These are phyloP conservation scores for Coemansia linderi DNA, from an alignment of 371 early-diverging fungal genomes.

Conservation along the genomic window DNA sequence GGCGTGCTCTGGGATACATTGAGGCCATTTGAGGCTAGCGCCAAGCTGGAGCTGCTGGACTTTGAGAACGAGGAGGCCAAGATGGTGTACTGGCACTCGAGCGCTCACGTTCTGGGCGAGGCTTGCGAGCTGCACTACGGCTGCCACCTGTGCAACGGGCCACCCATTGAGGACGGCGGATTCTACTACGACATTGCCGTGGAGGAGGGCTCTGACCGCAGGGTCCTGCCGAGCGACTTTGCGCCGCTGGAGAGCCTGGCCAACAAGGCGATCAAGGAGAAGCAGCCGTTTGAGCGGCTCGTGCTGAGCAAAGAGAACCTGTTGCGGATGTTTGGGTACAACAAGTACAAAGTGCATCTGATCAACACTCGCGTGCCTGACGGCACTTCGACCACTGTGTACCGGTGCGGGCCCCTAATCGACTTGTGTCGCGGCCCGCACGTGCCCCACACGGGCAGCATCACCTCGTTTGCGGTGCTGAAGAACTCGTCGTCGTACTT, in stretches of 20 bases:
- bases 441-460: constrained; percentile 90
- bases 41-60: constrained; percentile 88
- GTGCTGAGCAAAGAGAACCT: constrained; percentile 88
- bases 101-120: constrained; percentile 99
- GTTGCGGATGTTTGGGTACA: constrained; percentile 97
- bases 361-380: constrained; percentile 95
- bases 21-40: constrained; percentile 83
- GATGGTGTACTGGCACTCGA: constrained; percentile 99
- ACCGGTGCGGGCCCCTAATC: constrained; percentile 97
- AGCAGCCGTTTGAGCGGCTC: constrained; percentile 94
- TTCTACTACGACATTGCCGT: constrained; percentile 99
- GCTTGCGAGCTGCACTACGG: constrained; percentile 96
- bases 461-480: constrained; percentile 93
- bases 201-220: constrained; percentile 58
- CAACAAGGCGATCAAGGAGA: constrained; percentile 89
- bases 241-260: constrained; percentile 83
- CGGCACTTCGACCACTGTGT: constrained; percentile 94
- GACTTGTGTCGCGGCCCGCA: constrained; percentile 99
- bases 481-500: constrained; percentile 99
- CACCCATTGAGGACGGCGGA: constrained; percentile 94
- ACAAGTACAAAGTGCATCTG: constrained; percentile 93
- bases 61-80: constrained; percentile 96
- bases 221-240: constrained; percentile 79
- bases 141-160: constrained; percentile 97
- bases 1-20: constrained; percentile 92